These are phyloP conservation scores for Botryotinia convoluta DNA, from an alignment of 2,329 filamentous ascomycete species.

Conservation along the genomic window DNA sequence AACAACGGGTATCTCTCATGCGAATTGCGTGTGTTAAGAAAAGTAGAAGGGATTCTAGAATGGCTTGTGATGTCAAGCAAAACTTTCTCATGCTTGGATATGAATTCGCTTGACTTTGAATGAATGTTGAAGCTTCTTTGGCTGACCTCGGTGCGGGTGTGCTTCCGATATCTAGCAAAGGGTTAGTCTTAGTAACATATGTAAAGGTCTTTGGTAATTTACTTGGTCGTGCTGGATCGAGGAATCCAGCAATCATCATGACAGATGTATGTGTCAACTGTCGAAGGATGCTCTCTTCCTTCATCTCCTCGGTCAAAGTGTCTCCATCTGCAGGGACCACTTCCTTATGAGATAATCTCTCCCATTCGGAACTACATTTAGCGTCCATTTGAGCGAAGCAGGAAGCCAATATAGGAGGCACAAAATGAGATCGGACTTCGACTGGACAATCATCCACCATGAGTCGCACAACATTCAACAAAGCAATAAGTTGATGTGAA, in stretches of 20 bases:
- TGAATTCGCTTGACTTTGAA: slow-evolving; percentile 24
- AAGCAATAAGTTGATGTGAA: slow-evolving; percentile 89
- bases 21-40: slow-evolving; percentile 90
- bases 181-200: slow-evolving; percentile 22
- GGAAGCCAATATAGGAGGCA: slow-evolving; percentile 77
- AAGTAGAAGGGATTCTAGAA: slow-evolving; percentile 84
- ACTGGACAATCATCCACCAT: slow-evolving; percentile 91
- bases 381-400: slow-evolving; percentile 83
- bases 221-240: slow-evolving; percentile 72
- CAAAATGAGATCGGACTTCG: slow-evolving; percentile 71
- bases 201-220: slow-evolving; percentile 38
- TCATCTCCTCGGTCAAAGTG: slow-evolving; percentile 93
- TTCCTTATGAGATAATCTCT: slow-evolving; percentile 65
- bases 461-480: slow-evolving; percentile 83
- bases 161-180: slow-evolving; percentile 16
- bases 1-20: slow-evolving; percentile 86
- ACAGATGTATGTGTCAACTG: slow-evolving; percentile 91
- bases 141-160: slow-evolving; percentile 18
- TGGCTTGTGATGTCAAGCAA: slow-evolving; percentile 71
- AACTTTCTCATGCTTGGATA: slow-evolving; percentile 71
- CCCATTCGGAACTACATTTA: slow-evolving; percentile 88
- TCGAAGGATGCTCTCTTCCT: slow-evolving; percentile 89
- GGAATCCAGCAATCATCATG: slow-evolving; percentile 83
- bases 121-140: slow-evolving; percentile 36
- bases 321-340: slow-evolving; percentile 65